Evolutionary conservation across 352 stramenopile genomes (phyloP).

Genomic region (Phytophthora pistaciae): DNA sequence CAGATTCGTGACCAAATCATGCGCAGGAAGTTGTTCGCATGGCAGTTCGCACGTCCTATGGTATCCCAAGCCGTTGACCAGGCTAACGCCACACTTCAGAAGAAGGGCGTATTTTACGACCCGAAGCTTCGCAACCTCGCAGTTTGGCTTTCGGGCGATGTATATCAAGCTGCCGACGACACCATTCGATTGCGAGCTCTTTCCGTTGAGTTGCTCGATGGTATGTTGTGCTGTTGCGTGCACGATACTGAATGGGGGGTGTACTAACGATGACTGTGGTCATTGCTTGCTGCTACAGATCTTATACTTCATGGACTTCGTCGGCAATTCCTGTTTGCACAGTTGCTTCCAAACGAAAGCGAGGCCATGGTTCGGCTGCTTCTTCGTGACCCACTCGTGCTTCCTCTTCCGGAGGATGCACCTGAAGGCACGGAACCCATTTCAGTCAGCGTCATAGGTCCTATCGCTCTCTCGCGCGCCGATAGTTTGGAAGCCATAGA

Average conservation of each 20-base stretch:
- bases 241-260: neutral
- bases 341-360: constrained; percentile 50
- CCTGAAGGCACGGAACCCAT: constrained; percentile 5
- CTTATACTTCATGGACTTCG: constrained; percentile 55
- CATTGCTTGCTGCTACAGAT: constrained; percentile 30
- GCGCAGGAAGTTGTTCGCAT: constrained; percentile 66
- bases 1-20: constrained; percentile 49
- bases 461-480: constrained; percentile 54
- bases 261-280: neutral
- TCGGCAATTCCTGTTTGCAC: constrained; percentile 54
- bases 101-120: constrained; percentile 76
- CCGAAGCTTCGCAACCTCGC: constrained; percentile 58
- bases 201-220: constrained; percentile 51
- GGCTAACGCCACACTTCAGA: constrained; percentile 40
- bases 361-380: constrained; percentile 61
- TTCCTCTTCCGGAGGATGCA: constrained; percentile 29
- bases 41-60: constrained; percentile 63
- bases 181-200: constrained; percentile 51
- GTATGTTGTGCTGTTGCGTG: constrained; percentile 25
- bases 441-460: constrained; percentile 49
- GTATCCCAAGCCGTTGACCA: constrained; percentile 47
- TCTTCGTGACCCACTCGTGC: constrained; percentile 53
- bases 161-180: constrained; percentile 55
- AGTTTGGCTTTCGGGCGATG: constrained; percentile 49
- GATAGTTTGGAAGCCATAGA: constrained; percentile 70